A percentile compares a stretch with the other conserved stretches of the same genome.
Evolutionary conservation across 768 basidiomycete genomes (phyloP).

Genomic region (Leccinum boreale): DNA sequence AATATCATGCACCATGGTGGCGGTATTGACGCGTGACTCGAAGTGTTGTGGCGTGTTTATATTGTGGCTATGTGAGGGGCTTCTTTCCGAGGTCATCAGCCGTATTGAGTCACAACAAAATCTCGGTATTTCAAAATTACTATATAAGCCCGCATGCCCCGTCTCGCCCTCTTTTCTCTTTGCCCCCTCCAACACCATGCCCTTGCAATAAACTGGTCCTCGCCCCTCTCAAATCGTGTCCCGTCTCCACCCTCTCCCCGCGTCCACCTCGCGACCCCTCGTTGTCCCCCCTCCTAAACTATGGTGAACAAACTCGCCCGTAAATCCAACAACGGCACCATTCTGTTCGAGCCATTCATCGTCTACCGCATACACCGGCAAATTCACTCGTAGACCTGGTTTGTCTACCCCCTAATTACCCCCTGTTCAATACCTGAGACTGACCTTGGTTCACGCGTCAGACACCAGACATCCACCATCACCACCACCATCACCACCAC

Average conservation of each 20-base stretch:
- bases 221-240: slow-evolving; percentile 6
- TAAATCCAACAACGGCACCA: slow-evolving; percentile 80
- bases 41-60: slow-evolving; percentile 22
- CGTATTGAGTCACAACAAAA: slow-evolving; percentile 33
- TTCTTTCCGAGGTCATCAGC: slow-evolving; percentile 28
- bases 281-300: slow-evolving; percentile 36
- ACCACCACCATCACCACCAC: neutral
- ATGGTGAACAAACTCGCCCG: slow-evolving; percentile 86
- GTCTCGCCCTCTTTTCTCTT: slow-evolving; percentile 15
- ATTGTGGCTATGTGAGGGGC: slow-evolving; percentile 28
- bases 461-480: slow-evolving; percentile 10
- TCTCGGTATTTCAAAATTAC: slow-evolving; percentile 30
- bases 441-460: slow-evolving; percentile 14
- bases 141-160: slow-evolving; percentile 46
- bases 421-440: neutral
- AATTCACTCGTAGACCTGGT: slow-evolving; percentile 24
- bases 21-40: slow-evolving; percentile 25
- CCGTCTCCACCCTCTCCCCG: slow-evolving; percentile 16
- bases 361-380: slow-evolving; percentile 80
- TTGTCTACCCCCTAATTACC: slow-evolving; percentile 4
- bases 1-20: slow-evolving; percentile 7
- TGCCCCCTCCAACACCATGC: slow-evolving; percentile 35
- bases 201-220: slow-evolving; percentile 27
- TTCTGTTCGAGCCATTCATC: slow-evolving; percentile 83
- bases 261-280: slow-evolving; percentile 24